These are phyloP conservation scores for Colletotrichum sp. DNA, from an alignment of 2,329 filamentous ascomycete genomes.

Conservation along the genomic window DNA sequence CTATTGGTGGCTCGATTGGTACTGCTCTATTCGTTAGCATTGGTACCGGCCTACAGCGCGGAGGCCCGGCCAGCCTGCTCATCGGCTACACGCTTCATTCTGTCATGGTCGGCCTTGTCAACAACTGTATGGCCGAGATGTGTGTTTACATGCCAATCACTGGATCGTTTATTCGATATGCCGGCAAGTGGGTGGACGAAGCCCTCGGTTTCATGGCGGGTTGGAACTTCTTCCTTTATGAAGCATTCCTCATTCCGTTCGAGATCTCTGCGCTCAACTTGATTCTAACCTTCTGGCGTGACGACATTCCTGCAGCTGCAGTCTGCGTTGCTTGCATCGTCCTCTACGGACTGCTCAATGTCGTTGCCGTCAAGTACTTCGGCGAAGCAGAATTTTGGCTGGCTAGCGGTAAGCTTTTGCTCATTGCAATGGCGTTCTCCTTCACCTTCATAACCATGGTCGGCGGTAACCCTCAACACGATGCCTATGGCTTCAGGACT, in stretches of 20 bases:
- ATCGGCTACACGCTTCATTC: slow-evolving; percentile 64
- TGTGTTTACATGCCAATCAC: slow-evolving; percentile 65
- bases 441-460: slow-evolving; percentile 85
- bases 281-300: slow-evolving; percentile 16
- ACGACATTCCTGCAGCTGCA: slow-evolving; percentile 16
- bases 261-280: slow-evolving; percentile 47
- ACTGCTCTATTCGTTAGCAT: slow-evolving; percentile 68
- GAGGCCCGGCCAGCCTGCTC: slow-evolving; percentile 56
- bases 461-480: slow-evolving; percentile 74
- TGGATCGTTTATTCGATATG: slow-evolving; percentile 68
- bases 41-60: slow-evolving; percentile 54
- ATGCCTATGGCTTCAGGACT: slow-evolving; percentile 74
- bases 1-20: slow-evolving; percentile 63
- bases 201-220: slow-evolving; percentile 61
- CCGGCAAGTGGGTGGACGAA: slow-evolving; percentile 71
- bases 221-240: slow-evolving; percentile 52
- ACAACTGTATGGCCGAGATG: slow-evolving; percentile 72
- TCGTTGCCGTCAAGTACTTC: slow-evolving; percentile 25
- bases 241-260: slow-evolving; percentile 47
- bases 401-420: slow-evolving; percentile 65
- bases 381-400: slow-evolving; percentile 74
- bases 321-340: slow-evolving; percentile 15
- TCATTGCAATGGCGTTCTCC: slow-evolving; percentile 70
- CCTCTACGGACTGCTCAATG: slow-evolving; percentile 32
- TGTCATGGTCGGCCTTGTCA: slow-evolving; percentile 62